Evolutionary conservation across 2,329 filamentous ascomycete species (phyloP).

Genomic region (Fulvia fulva): DNA sequence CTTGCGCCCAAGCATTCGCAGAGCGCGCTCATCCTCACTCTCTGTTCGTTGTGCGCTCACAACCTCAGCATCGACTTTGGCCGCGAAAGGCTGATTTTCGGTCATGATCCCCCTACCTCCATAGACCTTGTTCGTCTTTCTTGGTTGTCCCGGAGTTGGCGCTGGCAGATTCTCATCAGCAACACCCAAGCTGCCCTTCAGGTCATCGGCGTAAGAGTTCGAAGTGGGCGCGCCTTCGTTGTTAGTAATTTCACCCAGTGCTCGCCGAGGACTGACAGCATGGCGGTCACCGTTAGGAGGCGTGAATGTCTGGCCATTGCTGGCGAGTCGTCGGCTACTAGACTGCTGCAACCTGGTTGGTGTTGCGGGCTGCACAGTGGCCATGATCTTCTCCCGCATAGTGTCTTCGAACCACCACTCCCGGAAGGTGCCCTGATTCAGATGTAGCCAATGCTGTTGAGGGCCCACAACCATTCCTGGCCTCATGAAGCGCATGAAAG

Average conservation of each 20-base stretch:
- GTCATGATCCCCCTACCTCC: conserved; percentile 57
- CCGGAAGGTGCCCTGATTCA: conserved; percentile 95
- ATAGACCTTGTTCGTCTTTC: conserved; percentile 78
- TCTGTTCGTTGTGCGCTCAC: conserved; percentile 65
- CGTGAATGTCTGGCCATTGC: conserved; percentile 70
- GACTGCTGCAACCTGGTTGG: conserved; percentile 51
- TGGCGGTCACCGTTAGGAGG: conserved; percentile 76
- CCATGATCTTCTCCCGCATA: conserved; percentile 77
- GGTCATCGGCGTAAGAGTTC: conserved; percentile 22
- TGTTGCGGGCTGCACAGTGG: conserved; percentile 50
- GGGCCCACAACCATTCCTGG: conserved; percentile 98
- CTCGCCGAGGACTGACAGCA: conserved; percentile 52
- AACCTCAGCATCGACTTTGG: conserved; percentile 56
- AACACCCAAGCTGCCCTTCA: conserved; percentile 52
- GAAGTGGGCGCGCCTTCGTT: conserved; percentile 59
- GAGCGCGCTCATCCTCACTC: conserved; percentile 78
- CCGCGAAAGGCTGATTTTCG: conserved; percentile 47
- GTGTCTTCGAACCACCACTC: conserved; percentile 88
- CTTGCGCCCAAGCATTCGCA: conserved; percentile 69
- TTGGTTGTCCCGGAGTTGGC: conserved; percentile 90
- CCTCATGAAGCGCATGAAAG: conserved; percentile 98
- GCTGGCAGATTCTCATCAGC: conserved; percentile 90
- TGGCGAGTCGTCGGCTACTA: conserved; percentile 49
- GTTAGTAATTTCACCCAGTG: conserved; percentile 89
- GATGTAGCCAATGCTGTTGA: conserved; percentile 97